phyloP scores from a whole-genome alignment of 108 stramenopile species.

The Nitzschia sp. region DNA sequence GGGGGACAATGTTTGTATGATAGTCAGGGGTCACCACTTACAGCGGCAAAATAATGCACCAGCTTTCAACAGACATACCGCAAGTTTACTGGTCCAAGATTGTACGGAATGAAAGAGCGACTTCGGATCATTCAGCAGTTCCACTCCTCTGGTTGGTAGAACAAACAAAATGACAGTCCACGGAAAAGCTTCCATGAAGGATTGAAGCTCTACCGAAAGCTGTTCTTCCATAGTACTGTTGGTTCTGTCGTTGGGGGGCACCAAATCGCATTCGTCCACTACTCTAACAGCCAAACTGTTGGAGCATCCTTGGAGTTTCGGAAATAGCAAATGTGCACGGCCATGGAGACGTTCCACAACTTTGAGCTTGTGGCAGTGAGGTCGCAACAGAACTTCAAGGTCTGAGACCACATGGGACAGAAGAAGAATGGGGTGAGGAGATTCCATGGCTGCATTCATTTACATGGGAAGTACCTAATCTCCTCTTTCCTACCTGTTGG shows the following conservation, averaged over 20 bases:
- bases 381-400: slow-evolving; percentile 43
- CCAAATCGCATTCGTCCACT: slow-evolving; percentile 4
- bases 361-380: slow-evolving; percentile 45
- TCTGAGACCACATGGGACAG: slow-evolving; percentile 28
- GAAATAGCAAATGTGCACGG: slow-evolving; percentile 52
- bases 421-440: too few species aligned
- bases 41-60: background rate
- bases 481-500: slow-evolving; percentile 5
- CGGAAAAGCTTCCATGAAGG: background rate
- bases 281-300: slow-evolving; percentile 10
- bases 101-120: slow-evolving; percentile 53
- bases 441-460: background rate
- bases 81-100: slow-evolving; percentile 18
- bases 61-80: background rate
- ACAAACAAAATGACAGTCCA: slow-evolving; percentile 1
- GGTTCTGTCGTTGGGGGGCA: background rate
- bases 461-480: too few species aligned
- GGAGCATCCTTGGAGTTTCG: slow-evolving; percentile 31
- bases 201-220: background rate
- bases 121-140: slow-evolving; percentile 47
- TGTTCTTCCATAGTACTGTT: background rate
- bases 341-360: slow-evolving; percentile 53
- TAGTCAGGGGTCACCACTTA: background rate
- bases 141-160: slow-evolving; percentile 9
- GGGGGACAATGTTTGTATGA: too few species aligned